These are phyloP conservation scores for Diutina sp. DNA, from an alignment of 1,139 yeast genomes.

Conservation along the genomic window DNA sequence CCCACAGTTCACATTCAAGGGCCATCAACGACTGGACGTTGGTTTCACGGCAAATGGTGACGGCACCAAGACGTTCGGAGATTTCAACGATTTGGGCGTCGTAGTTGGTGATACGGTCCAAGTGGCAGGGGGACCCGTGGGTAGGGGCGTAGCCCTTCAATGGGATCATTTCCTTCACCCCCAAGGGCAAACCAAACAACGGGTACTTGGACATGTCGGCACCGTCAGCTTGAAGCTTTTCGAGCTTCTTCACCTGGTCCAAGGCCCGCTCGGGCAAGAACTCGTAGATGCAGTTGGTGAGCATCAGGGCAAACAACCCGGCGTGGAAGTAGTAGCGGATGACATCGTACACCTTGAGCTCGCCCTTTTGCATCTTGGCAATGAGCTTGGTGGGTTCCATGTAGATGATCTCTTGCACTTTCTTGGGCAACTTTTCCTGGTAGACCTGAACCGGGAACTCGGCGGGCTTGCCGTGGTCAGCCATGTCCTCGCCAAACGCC, in stretches of 20 bases:
- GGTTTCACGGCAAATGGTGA: constrained; percentile 28
- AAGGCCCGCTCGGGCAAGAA: constrained; percentile 45
- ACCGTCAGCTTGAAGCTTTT: constrained; percentile 25
- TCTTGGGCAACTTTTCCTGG: constrained; percentile 28
- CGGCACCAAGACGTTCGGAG: constrained; percentile 9
- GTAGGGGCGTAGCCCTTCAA: constrained; percentile 7
- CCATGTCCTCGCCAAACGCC: constrained; percentile 10
- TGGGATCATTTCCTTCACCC: constrained; percentile 12
- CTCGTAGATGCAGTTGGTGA: constrained; percentile 48
- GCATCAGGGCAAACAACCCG: constrained; percentile 33
- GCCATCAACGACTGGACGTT: constrained; percentile 49
- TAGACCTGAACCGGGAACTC: constrained; percentile 15
- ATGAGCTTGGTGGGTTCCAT: constrained; percentile 29
- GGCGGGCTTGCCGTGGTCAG: constrained; percentile 13
- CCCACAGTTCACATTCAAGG: constrained; percentile 35
- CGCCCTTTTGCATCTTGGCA: constrained; percentile 23
- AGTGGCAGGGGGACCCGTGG: constrained; percentile 9
- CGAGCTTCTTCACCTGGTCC: constrained; percentile 40
- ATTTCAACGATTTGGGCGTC: constrained; percentile 13
- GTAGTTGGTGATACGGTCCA: constrained; percentile 12
- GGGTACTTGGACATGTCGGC: constrained; percentile 12
- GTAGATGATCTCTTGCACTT: constrained; percentile 26
- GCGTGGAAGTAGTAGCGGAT: constrained; percentile 42
- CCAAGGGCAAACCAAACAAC: constrained; percentile 14
- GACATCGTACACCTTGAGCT: constrained; percentile 34